Percentiles rank a stretch among this genome's conserved stretches.
phyloP scores from a whole-genome alignment of 345 rosid genomes.

The Stellera chamaejasme region DNA sequence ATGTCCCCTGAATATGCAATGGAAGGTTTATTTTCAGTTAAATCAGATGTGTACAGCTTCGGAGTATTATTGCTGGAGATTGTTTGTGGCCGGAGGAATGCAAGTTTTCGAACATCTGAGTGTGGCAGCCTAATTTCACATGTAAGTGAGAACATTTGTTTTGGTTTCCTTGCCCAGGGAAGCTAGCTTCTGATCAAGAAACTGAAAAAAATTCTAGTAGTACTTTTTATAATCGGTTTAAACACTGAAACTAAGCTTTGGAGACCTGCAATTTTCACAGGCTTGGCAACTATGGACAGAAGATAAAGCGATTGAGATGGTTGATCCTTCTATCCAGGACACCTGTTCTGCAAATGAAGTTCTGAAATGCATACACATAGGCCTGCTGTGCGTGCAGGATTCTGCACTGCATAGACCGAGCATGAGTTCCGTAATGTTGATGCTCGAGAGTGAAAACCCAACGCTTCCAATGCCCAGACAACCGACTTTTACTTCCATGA shows the following conservation, averaged over 20 bases:
- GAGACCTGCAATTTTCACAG: conserved; percentile 15
- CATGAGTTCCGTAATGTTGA: conserved; percentile 11
- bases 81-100: conserved; percentile 16
- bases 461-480: conserved; percentile 12
- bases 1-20: conserved; percentile 23
- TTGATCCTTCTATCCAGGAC: neutral
- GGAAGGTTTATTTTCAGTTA: conserved; percentile 15
- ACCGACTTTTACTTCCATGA: conserved; percentile 1
- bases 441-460: conserved; percentile 16
- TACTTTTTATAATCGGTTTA: too few species aligned
- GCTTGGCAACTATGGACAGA: conserved; percentile 45
- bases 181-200: neutral
- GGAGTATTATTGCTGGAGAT: conserved; percentile 16
- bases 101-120: conserved; percentile 10
- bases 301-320: conserved; percentile 7
- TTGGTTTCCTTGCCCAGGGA: neutral
- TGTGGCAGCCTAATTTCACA: conserved; percentile 3
- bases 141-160: conserved; percentile 5
- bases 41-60: conserved; percentile 17
- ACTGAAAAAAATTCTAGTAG: too few species aligned
- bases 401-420: conserved; percentile 17
- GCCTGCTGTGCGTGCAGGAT: conserved; percentile 21
- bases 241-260: neutral
- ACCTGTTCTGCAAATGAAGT: conserved; percentile 9
- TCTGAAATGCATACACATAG: conserved; percentile 15